A percentile compares a stretch with the other conserved stretches of the same genome.
Conservation (phyloP, 108 stramenopile species). For the Cyclotella kingstonii region DNA sequence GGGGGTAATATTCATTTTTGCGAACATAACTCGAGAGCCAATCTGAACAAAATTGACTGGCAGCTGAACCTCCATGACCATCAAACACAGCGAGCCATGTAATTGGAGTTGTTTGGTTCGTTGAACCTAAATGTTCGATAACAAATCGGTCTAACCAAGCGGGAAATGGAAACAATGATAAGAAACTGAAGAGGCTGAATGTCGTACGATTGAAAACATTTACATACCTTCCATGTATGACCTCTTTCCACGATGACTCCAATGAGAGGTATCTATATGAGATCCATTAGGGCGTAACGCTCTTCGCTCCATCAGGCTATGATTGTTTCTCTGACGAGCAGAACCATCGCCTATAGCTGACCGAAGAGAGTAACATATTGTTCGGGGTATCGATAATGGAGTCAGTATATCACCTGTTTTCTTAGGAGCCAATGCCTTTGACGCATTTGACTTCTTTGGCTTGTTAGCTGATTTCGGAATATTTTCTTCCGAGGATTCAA, state of each 20-base stretch:
- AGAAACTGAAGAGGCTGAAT: not conserved
- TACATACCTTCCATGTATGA: constrained; percentile 87
- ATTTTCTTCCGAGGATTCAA: not conserved
- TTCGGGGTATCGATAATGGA: constrained; percentile 42
- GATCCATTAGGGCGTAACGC: constrained; percentile 68
- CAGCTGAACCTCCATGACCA: constrained; percentile 94
- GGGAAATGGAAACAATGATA: not conserved
- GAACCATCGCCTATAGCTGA: constrained; percentile 78
- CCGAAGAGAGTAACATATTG: constrained; percentile 63
- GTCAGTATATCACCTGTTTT: constrained; percentile 20
- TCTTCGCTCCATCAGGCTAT: constrained; percentile 67
- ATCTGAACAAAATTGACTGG: constrained; percentile 86
- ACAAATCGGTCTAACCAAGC: constrained; percentile 73
- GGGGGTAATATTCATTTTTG: constrained; percentile 64
- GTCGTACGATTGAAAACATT: constrained; percentile 13
- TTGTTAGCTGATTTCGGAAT: not conserved
- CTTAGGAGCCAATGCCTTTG: not conserved
- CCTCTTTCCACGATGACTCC: constrained; percentile 79
- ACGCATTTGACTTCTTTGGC: not conserved
- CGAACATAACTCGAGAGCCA: constrained; percentile 78
- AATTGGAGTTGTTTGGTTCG: constrained; percentile 40
- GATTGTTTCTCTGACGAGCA: constrained; percentile 50
- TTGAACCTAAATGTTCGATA: constrained; percentile 78
- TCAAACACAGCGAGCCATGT: constrained; percentile 88
- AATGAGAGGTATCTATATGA: constrained; percentile 72